Percentiles rank a stretch among this genome's conserved stretches.
Evolutionary conservation across 768 basidiomycete species (phyloP).

Genomic region (Termitomyces sp.): DNA sequence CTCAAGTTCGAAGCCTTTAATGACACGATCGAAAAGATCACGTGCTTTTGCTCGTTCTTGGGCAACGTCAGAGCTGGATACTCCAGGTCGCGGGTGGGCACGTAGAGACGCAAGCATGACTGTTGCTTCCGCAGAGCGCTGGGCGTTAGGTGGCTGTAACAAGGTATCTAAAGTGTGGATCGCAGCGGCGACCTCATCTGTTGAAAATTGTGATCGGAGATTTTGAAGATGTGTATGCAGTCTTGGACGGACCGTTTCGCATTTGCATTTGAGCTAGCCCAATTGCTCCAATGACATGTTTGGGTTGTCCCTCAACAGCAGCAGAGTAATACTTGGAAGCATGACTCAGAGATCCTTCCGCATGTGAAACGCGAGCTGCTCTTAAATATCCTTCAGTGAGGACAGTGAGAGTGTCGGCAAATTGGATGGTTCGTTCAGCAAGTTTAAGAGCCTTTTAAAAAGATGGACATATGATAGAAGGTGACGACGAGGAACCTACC

Average conservation of each 20-base stretch:
- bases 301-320: slow-evolving; percentile 64
- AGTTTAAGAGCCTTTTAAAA: slow-evolving; percentile 73
- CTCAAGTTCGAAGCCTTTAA: slow-evolving; percentile 62
- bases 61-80: slow-evolving; percentile 65
- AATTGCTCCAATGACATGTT: slow-evolving; percentile 73
- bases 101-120: slow-evolving; percentile 88
- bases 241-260: slow-evolving; percentile 51
- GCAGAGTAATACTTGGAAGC: slow-evolving; percentile 68
- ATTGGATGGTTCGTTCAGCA: slow-evolving; percentile 91
- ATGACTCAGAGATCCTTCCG: slow-evolving; percentile 55
- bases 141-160: slow-evolving; percentile 58
- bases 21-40: slow-evolving; percentile 74
- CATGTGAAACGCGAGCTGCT: slow-evolving; percentile 77
- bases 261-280: slow-evolving; percentile 87
- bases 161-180: slow-evolving; percentile 82
- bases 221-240: background rate
- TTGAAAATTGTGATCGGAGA: slow-evolving; percentile 1
- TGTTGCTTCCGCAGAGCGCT: slow-evolving; percentile 74
- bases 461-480: background rate
- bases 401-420: slow-evolving; percentile 81
- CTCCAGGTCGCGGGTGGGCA: slow-evolving; percentile 75
- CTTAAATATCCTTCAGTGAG: slow-evolving; percentile 84
- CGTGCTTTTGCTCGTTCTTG: slow-evolving; percentile 72
- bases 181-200: slow-evolving; percentile 80
- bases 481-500: slow-evolving; percentile 29